Percentiles rank a stretch among this genome's conserved stretches.
These are phyloP conservation scores for Lyophyllum semitale DNA, from an alignment of 768 basidiomycete species.

Conservation along the genomic window DNA sequence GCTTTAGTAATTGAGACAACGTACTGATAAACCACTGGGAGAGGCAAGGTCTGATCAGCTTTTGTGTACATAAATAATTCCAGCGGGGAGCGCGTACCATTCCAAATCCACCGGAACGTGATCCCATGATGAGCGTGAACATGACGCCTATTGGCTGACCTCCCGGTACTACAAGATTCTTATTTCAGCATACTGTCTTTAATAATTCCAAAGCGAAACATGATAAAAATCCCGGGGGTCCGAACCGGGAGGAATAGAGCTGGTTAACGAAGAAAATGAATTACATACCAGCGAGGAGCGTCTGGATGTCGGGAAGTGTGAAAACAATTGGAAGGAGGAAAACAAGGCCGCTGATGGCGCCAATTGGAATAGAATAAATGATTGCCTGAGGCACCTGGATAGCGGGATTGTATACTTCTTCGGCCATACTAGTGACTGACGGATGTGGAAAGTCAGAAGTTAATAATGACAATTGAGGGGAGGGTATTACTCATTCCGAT, in stretches of 20 bases:
- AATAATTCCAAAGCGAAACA: too few relatives aligned
- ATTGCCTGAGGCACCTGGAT: slow-evolving; percentile 57
- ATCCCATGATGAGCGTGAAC: slow-evolving; percentile 65
- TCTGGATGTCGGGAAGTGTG: slow-evolving; percentile 59
- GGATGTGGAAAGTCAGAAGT: not conserved
- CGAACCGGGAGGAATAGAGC: not conserved
- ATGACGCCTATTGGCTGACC: slow-evolving; percentile 67
- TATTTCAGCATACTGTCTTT: slow-evolving; percentile 1
- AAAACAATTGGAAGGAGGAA: slow-evolving; percentile 67
- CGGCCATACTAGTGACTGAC: slow-evolving; percentile 64
- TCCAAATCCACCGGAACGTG: slow-evolving; percentile 61
- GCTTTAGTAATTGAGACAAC: slow-evolving; percentile 9
- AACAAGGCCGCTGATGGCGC: slow-evolving; percentile 49
- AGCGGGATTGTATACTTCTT: slow-evolving; percentile 63
- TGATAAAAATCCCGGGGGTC: too few relatives aligned
- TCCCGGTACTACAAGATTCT: slow-evolving; percentile 42
- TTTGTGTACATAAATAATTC: not conserved
- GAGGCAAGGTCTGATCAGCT: not conserved
- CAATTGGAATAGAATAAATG: slow-evolving; percentile 53
- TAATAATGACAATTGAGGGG: not conserved
- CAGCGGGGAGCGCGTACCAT: slow-evolving; percentile 37
- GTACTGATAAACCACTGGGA: slow-evolving; percentile 43
- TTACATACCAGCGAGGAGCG: slow-evolving; percentile 49
- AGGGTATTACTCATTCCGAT: slow-evolving; percentile 58
- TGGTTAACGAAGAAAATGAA: not conserved